A percentile compares a stretch with the other conserved stretches of the same genome.
phyloP scores from a whole-genome alignment of 352 stramenopile species.

The Pythium pyrilobum region DNA sequence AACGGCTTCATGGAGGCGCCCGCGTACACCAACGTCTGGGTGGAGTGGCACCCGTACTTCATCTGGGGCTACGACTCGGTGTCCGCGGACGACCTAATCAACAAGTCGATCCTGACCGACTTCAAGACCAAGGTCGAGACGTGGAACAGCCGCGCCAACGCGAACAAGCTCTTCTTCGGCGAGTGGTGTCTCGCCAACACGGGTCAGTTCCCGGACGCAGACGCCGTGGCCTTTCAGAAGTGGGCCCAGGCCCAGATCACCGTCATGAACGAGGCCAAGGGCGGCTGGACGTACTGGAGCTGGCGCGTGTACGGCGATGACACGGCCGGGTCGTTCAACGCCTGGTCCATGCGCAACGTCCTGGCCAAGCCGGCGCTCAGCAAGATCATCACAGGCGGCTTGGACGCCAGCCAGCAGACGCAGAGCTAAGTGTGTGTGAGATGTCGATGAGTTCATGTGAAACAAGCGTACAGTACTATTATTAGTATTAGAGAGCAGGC shows the following conservation, averaged over 20 bases:
- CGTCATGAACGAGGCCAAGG: slow-evolving; percentile 18
- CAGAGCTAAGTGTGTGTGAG: no score
- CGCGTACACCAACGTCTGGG: slow-evolving; percentile 23
- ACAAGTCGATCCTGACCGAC: slow-evolving; percentile 7
- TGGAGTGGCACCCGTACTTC: slow-evolving; percentile 32
- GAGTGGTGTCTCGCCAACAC: slow-evolving; percentile 24
- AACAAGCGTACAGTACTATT: no score
- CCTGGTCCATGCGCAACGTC: slow-evolving; percentile 27
- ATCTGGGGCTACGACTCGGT: slow-evolving; percentile 23
- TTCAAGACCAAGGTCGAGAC: slow-evolving; percentile 13
- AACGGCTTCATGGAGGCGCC: slow-evolving; percentile 21
- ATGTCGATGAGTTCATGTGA: no score
- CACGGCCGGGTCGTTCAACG: slow-evolving; percentile 4
- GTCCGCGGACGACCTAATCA: slow-evolving; percentile 13
- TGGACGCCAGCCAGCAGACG: no score
- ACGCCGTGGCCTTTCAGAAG: slow-evolving; percentile 3
- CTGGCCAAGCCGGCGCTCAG: slow-evolving; percentile 10
- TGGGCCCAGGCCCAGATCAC: slow-evolving; percentile 10
- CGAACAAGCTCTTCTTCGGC: slow-evolving; percentile 28
- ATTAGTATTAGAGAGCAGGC: no score
- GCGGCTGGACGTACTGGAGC: slow-evolving; percentile 23
- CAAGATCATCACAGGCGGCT: slow-evolving; percentile 18
- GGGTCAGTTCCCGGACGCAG: slow-evolving; percentile 17
- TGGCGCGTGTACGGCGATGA: slow-evolving; percentile 23
- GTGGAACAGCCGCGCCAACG: slow-evolving; percentile 16